phyloP scores from a whole-genome alignment of 2,329 filamentous ascomycete genomes.

The Raffaelea albimanens region DNA sequence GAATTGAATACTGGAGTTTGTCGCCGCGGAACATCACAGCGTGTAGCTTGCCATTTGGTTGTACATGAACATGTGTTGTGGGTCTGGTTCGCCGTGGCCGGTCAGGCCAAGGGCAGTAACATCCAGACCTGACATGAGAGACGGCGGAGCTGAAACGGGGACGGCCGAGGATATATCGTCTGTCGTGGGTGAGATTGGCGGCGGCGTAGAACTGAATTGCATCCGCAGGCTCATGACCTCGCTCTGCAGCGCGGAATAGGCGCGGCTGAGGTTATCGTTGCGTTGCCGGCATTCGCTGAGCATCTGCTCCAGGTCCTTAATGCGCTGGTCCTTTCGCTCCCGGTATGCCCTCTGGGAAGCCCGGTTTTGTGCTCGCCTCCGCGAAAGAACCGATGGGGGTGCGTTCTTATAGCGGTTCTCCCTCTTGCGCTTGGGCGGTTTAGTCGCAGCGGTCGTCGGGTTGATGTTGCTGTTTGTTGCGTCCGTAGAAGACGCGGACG shows the following conservation, averaged over 20 bases:
- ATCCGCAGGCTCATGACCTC: constrained; percentile 29
- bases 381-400: constrained; percentile 39
- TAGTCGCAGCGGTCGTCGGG: constrained; percentile 13
- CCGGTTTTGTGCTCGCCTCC: constrained; percentile 50
- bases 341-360: constrained; percentile 53
- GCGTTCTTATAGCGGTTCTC: constrained; percentile 45
- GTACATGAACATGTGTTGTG: too few species aligned
- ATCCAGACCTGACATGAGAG: too few species aligned
- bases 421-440: constrained; percentile 36
- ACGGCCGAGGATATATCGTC: neutral
- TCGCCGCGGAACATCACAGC: too few species aligned
- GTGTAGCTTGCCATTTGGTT: too few species aligned
- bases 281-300: constrained; percentile 43
- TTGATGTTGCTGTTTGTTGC: constrained; percentile 14
- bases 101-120: too few species aligned
- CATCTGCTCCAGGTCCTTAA: constrained; percentile 51
- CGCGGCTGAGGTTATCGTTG: constrained; percentile 44
- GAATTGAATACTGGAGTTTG: too few species aligned
- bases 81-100: too few species aligned
- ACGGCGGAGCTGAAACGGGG: neutral
- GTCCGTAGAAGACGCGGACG: neutral
- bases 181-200: neutral
- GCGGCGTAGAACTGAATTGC: neutral
- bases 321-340: constrained; percentile 55
- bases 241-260: constrained; percentile 39